phyloP scores from a whole-genome alignment of 805 yeast genomes.

The Barnettozyma botsteinii region DNA sequence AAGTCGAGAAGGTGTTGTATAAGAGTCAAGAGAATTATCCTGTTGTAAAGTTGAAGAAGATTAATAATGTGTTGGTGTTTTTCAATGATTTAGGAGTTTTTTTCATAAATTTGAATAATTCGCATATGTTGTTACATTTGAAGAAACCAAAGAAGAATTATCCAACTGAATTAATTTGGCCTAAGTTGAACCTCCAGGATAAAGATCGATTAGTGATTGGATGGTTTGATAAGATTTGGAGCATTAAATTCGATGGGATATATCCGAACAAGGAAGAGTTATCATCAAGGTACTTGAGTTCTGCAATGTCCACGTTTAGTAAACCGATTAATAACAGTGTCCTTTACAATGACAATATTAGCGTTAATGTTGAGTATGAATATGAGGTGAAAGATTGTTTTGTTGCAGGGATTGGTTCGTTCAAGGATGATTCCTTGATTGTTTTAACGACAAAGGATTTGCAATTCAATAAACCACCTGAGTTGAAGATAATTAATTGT shows the following conservation, averaged over 20 bases:
- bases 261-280: constrained; percentile 6
- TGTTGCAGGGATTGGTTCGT: constrained; percentile 74
- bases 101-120: constrained; percentile 50
- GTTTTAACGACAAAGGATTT: constrained; percentile 45
- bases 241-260: constrained; percentile 40
- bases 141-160: constrained; percentile 45
- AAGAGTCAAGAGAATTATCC: constrained; percentile 53
- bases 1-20: constrained; percentile 59
- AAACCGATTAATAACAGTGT: constrained; percentile 31
- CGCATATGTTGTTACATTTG: constrained; percentile 43
- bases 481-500: constrained; percentile 62
- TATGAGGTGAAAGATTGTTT: constrained; percentile 36
- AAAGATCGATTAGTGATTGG: constrained; percentile 64
- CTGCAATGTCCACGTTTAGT: constrained; percentile 43
- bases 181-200: constrained; percentile 63
- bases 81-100: constrained; percentile 78
- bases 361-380: constrained; percentile 39
- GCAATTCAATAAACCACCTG: constrained; percentile 48
- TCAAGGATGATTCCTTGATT: constrained; percentile 64
- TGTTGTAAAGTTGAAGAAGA: constrained; percentile 56
- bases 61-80: constrained; percentile 72
- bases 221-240: constrained; percentile 81
- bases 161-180: constrained; percentile 80
- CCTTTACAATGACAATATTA: constrained; percentile 28
- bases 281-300: constrained; percentile 22